Evolutionary conservation across 192 early-diverging fungal species (phyloP), one percentile per base, ranked within the genome.

Genomic region (Umbelopsis sp.): DNA sequence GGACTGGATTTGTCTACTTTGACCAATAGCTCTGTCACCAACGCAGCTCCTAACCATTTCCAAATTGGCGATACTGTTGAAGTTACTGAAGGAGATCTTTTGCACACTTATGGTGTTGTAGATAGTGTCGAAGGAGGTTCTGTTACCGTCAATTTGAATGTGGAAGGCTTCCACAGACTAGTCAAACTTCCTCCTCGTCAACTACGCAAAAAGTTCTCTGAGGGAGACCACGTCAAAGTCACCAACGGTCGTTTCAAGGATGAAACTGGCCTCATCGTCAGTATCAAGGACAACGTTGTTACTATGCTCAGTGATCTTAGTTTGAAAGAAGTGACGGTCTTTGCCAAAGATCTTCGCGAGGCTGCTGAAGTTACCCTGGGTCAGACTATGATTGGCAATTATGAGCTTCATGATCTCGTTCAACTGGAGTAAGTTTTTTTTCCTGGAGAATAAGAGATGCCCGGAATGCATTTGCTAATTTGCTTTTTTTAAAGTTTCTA

Each of bases 141-240:
- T 58, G 89, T 96, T 13, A 86, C 87, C 50, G 84, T 99, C 15
- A 80, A 75, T 18, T 88, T 92, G 1, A 77, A 90, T 33, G 79
- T 87, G 10, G 86, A 87, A 21, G 85, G 82, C 9, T 78, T 85
- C 30, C 71, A 72, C 58, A 81, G 85, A 27, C 82, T 81, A 71
- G 88, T 88, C 68, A 80, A 82, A 13, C 85, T 92, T 50, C 86
- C 84, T 8, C 76, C 86, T 10, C 79, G 81, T 15, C 91, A 96
- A 73, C 82, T 99, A 33, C 85, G 91, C 55, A 99, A 99, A 81
- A 85, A 90, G n/a, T 99, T 98, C 74, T 73, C 81, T 22, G 82
- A 89, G 18, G 98, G 98, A 68, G 95, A 99, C 75, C 94, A 97
- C 69, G 98, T 98, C 66, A 89, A 93, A 77, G 96, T 99, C 33